These are phyloP conservation scores for Scleromitrula shiraiana DNA, from an alignment of 2,329 filamentous ascomycete species.

Conservation along the genomic window DNA sequence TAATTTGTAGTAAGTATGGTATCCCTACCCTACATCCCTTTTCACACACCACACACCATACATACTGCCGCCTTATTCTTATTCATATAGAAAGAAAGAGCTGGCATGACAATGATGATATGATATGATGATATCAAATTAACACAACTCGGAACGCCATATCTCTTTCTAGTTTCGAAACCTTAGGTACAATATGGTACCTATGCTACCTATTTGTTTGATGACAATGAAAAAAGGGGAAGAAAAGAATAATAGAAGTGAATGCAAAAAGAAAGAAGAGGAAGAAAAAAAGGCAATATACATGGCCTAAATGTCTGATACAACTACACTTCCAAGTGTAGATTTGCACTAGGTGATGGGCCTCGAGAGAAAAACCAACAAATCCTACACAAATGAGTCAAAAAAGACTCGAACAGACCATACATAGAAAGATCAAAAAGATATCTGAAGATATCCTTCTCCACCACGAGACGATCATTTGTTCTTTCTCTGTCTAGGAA, in stretches of 20 bases:
- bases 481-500: slow-evolving; percentile 40
- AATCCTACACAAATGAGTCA: slow-evolving; percentile 8
- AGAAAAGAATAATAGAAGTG: background rate
- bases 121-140: too few species aligned
- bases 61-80: too few species aligned
- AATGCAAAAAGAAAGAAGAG: background rate
- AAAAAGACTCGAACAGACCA: slow-evolving; percentile 7
- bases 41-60: background rate
- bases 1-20: too few species aligned
- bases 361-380: background rate
- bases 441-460: too few species aligned
- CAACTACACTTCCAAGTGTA: slow-evolving; percentile 7
- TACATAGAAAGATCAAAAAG: background rate
- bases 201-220: slow-evolving; percentile 4
- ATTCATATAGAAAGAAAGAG: too few species aligned
- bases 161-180: too few species aligned
- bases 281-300: slow-evolving; percentile 1
- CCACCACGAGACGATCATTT: slow-evolving; percentile 12
- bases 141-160: background rate
- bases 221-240: background rate
- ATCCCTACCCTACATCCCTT: background rate
- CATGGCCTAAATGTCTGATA: slow-evolving; percentile 8
- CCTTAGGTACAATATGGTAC: too few species aligned
- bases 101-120: too few species aligned
- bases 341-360: background rate